These are phyloP conservation scores for Tubosaeta brunneosetosa DNA, from an alignment of 768 basidiomycete genomes.

Conservation along the genomic window DNA sequence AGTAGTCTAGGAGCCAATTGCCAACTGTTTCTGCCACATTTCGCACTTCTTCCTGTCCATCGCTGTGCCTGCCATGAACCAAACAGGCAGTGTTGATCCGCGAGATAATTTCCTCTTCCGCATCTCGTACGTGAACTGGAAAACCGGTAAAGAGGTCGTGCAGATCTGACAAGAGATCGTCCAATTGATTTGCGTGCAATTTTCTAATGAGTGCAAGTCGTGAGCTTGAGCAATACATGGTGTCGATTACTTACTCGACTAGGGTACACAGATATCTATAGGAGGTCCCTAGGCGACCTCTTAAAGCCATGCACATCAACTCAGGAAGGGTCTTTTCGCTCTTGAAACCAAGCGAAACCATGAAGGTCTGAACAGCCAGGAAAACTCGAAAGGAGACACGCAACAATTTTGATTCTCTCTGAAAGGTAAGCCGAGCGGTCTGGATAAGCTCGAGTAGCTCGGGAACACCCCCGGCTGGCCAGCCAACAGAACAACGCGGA, in stretches of 20 bases:
- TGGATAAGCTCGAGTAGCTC: slow-evolving; percentile 34
- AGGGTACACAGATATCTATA: slow-evolving; percentile 44
- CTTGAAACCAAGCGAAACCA: slow-evolving; percentile 42
- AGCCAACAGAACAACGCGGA: slow-evolving; percentile 17
- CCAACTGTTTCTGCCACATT: slow-evolving; percentile 32
- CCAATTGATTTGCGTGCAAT: slow-evolving; percentile 32
- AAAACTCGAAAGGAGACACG: slow-evolving; percentile 49
- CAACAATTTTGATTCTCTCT: slow-evolving; percentile 28
- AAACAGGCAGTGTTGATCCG: slow-evolving; percentile 20
- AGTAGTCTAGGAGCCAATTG: slow-evolving; percentile 48
- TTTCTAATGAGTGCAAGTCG: slow-evolving; percentile 32
- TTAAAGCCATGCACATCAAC: slow-evolving; percentile 43
- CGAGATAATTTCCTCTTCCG: slow-evolving; percentile 33
- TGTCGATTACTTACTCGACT: slow-evolving; percentile 38
- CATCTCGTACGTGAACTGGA: slow-evolving; percentile 27
- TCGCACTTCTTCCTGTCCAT: slow-evolving; percentile 14
- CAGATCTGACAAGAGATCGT: slow-evolving; percentile 38
- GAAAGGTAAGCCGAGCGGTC: slow-evolving; percentile 36
- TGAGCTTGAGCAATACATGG: slow-evolving; percentile 13
- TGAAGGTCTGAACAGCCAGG: slow-evolving; percentile 39
- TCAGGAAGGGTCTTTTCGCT: slow-evolving; percentile 32
- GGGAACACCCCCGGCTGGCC: slow-evolving; percentile 26
- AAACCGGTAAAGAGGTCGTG: slow-evolving; percentile 35
- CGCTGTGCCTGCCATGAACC: slow-evolving; percentile 14
- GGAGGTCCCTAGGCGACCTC: slow-evolving; percentile 40